Conservation (phyloP, 768 basidiomycete species). For the Austroboletus festivus region DNA sequence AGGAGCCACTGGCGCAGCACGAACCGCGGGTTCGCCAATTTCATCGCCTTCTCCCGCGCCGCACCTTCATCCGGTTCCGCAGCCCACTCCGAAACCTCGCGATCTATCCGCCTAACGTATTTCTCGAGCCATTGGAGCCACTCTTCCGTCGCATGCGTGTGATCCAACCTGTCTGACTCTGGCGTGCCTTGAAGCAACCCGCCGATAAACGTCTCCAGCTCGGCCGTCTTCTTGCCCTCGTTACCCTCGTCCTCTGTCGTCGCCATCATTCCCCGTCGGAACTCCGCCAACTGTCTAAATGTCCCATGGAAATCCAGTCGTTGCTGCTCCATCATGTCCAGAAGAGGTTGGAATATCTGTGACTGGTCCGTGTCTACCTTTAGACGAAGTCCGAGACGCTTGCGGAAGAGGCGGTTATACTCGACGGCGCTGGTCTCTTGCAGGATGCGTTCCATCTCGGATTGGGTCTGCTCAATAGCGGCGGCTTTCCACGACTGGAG, state of each 20-base stretch:
- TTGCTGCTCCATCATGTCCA: slow-evolving; percentile 71
- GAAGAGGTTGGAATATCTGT: slow-evolving; percentile 58
- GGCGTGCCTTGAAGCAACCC: slow-evolving; percentile 47
- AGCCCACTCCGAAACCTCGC: slow-evolving; percentile 48
- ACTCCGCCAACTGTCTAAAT: slow-evolving; percentile 68
- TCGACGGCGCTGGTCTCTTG: slow-evolving; percentile 58
- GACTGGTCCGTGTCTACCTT: slow-evolving; percentile 56
- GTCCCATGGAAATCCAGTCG: slow-evolving; percentile 86
- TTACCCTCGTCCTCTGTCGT: slow-evolving; percentile 8
- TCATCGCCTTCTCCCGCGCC: slow-evolving; percentile 49
- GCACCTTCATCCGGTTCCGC: slow-evolving; percentile 38
- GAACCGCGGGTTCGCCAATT: slow-evolving; percentile 80
- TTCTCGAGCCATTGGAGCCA: slow-evolving; percentile 63
- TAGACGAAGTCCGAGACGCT: slow-evolving; percentile 77
- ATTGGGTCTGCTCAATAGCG: slow-evolving; percentile 50
- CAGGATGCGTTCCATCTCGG: slow-evolving; percentile 59
- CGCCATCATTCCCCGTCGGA: slow-evolving; percentile 44
- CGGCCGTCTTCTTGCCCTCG: not conserved
- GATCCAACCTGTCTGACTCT: slow-evolving; percentile 43
- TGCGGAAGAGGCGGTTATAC: slow-evolving; percentile 69
- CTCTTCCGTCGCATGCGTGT: slow-evolving; percentile 43
- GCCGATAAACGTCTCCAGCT: slow-evolving; percentile 41
- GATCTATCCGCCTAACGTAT: slow-evolving; percentile 58
- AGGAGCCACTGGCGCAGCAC: slow-evolving; percentile 93
- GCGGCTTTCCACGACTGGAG: slow-evolving; percentile 59